Percentiles rank a stretch among this genome's conserved stretches.
Conservation (phyloP, 2,329 filamentous ascomycete species). For the Ampelomyces quisqualis region DNA sequence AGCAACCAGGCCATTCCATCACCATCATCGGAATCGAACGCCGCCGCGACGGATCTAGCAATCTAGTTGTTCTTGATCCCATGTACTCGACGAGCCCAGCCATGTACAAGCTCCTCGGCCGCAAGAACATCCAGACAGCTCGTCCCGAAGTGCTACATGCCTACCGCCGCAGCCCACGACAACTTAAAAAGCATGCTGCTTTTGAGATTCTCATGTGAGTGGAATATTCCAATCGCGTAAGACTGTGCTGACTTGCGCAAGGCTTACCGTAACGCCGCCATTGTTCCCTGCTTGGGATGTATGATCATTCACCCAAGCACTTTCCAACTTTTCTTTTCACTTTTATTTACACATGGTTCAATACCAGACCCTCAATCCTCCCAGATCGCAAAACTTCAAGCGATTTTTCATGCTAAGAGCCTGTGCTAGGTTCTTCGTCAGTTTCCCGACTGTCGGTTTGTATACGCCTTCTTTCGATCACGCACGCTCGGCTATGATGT, state of each 20-base stretch:
- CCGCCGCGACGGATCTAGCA: conserved; percentile 61
- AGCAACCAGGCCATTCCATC: conserved; percentile 87
- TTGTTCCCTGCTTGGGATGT: conserved; percentile 46
- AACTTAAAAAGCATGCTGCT: conserved; percentile 68
- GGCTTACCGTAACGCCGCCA: conserved; percentile 42
- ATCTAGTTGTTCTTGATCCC: conserved; percentile 85
- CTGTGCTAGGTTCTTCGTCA: conserved; percentile 38
- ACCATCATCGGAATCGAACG: conserved; percentile 85
- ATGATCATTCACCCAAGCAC: conserved; percentile 27
- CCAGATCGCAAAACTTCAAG: neutral
- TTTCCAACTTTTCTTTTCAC: neutral
- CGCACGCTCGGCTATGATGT: conserved; percentile 42
- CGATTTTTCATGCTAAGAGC: conserved; percentile 26
- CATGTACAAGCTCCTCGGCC: conserved; percentile 60
- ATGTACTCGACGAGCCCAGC: conserved; percentile 70
- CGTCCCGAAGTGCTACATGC: conserved; percentile 59
- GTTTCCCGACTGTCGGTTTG: conserved; percentile 40
- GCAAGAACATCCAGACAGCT: conserved; percentile 48
- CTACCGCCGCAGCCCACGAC: conserved; percentile 70
- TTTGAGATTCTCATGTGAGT: conserved; percentile 78
- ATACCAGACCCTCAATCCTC: conserved; percentile 13
- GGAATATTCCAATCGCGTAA: neutral
- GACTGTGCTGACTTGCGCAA: conserved; percentile 13
- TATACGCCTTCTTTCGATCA: conserved; percentile 44
- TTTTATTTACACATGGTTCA: conserved; percentile 12